These are phyloP conservation scores for Inga laurina DNA, from an alignment of 306 rosid species.

Conservation along the genomic window DNA sequence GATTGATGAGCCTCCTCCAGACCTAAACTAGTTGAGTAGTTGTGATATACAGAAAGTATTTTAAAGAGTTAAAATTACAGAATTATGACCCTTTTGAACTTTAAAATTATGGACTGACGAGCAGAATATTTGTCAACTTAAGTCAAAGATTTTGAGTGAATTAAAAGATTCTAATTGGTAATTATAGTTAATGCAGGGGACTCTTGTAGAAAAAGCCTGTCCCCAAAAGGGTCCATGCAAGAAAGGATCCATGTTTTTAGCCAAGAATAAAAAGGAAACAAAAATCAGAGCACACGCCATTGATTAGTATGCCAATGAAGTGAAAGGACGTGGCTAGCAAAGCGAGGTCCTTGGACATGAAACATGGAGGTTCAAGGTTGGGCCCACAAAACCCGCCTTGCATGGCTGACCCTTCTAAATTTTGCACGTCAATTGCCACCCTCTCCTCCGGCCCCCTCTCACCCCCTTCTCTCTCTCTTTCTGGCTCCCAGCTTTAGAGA, in stretches of 20 bases:
- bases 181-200: no score
- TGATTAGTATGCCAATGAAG: background rate
- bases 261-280: background rate
- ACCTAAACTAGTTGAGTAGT: no score
- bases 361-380: background rate
- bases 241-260: background rate
- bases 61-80: no score
- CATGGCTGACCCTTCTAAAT: background rate
- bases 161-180: no score
- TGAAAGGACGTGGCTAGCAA: background rate
- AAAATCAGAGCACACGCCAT: no score
- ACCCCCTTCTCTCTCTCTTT: conserved; percentile 9
- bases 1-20: no score
- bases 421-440: background rate
- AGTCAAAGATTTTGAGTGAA: background rate
- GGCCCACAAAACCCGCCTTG: conserved; percentile 13
- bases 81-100: no score
- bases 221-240: no score
- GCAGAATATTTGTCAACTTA: background rate
- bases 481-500: background rate
- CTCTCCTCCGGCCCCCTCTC: background rate
- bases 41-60: no score
- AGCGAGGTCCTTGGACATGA: background rate
- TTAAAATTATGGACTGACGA: no score
- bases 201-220: no score